phyloP scores from a whole-genome alignment of 208 protist genomes.

The Entamoeba histolytica region DNA sequence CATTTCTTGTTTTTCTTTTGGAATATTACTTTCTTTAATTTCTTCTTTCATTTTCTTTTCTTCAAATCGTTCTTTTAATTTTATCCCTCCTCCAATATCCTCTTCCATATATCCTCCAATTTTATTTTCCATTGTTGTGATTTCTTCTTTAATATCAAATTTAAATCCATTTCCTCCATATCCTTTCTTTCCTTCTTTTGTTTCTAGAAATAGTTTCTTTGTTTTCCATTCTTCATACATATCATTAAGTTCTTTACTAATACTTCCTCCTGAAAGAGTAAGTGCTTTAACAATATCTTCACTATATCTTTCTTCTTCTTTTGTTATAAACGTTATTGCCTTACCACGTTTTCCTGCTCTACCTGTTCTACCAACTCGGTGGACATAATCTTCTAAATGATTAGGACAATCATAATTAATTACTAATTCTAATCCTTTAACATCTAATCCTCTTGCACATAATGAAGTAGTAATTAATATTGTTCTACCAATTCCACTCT shows the following conservation, averaged over 20 bases:
- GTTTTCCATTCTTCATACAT: background rate
- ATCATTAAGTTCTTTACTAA: background rate
- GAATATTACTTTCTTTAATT: background rate
- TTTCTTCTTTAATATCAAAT: background rate
- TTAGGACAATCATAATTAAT: slow-evolving; percentile 17
- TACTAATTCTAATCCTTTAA: background rate
- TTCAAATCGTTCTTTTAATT: background rate
- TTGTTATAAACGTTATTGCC: slow-evolving; percentile 76
- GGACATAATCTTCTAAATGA: slow-evolving; percentile 12
- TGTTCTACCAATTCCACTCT: background rate
- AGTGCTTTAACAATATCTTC: background rate
- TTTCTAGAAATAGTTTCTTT: background rate
- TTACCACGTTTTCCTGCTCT: background rate
- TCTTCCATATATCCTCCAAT: background rate
- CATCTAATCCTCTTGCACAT: slow-evolving; percentile 6
- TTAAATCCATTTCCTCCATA: background rate
- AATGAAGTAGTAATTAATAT: slow-evolving; percentile 6
- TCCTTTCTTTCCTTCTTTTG: background rate
- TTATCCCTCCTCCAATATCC: background rate
- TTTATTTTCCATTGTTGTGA: background rate
- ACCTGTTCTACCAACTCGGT: slow-evolving; percentile 20
- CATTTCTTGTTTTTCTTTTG: background rate
- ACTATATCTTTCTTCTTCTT: background rate
- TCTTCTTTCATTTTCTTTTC: background rate
- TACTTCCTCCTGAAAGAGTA: background rate